A percentile compares a stretch with the other conserved stretches of the same genome.
Evolutionary conservation across 768 basidiomycete species (phyloP).

Genomic region (Paxillus involutus): DNA sequence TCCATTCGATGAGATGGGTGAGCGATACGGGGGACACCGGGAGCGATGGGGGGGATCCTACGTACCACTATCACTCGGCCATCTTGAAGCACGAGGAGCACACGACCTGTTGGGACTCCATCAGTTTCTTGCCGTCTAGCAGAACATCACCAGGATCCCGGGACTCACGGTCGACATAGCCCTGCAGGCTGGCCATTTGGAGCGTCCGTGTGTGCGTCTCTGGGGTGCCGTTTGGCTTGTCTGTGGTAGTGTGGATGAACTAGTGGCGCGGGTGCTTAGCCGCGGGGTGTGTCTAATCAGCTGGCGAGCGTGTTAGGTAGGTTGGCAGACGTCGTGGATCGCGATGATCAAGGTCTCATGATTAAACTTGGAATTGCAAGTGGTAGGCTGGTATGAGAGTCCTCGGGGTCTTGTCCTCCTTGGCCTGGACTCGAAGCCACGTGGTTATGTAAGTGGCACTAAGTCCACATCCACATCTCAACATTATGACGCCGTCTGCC

Average conservation of each 20-base stretch:
- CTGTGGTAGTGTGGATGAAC: background rate
- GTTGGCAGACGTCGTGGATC: background rate
- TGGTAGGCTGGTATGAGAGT: background rate
- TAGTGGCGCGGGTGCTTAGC: background rate
- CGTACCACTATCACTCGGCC: slow-evolving; percentile 91
- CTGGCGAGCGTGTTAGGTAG: background rate
- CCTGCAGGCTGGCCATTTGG: slow-evolving; percentile 84
- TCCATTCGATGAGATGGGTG: background rate
- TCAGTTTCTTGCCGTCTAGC: background rate
- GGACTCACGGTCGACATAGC: slow-evolving; percentile 82
- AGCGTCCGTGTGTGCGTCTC: slow-evolving; percentile 16
- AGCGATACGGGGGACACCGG: background rate
- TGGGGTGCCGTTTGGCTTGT: slow-evolving; percentile 3
- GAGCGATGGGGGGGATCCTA: slow-evolving; percentile 7
- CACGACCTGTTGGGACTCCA: slow-evolving; percentile 57
- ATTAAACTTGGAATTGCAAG: background rate
- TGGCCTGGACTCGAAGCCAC: background rate
- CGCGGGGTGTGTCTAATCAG: background rate
- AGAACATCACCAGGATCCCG: background rate
- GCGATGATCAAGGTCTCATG: background rate
- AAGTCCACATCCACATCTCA: no score
- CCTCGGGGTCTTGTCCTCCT: background rate
- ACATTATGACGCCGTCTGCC: no score
- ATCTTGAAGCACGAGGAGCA: slow-evolving; percentile 93
- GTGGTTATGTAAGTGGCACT: background rate